Percentiles rank a stretch among this genome's conserved stretches.
Evolutionary conservation across 2,329 filamentous ascomycete genomes (phyloP).

Genomic region (Arthroderma sp.): DNA sequence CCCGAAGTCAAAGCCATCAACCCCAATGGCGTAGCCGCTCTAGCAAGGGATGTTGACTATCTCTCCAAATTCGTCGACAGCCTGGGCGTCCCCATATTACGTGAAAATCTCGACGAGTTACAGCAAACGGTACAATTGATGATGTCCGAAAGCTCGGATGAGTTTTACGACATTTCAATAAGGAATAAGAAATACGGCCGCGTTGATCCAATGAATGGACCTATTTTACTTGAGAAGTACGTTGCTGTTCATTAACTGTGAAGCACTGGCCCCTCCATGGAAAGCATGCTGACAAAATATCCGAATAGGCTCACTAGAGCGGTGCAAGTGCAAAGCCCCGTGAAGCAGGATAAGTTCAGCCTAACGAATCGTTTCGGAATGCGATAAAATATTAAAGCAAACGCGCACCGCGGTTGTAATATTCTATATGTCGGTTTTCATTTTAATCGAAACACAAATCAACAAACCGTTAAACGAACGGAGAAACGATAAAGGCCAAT

Average conservation of each 20-base stretch:
- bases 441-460: too few species aligned
- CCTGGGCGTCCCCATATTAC: conserved; percentile 75
- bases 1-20: conserved; percentile 74
- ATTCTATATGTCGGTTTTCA: too few species aligned
- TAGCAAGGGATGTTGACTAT: conserved; percentile 72
- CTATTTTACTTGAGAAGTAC: conserved; percentile 82
- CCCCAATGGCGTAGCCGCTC: conserved; percentile 64
- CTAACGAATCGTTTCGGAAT: conserved; percentile 66
- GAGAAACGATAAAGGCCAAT: too few species aligned
- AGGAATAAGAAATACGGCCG: conserved; percentile 88
- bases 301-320: conserved; percentile 48
- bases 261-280: neutral
- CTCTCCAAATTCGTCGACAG: conserved; percentile 75
- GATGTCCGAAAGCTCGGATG: conserved; percentile 77
- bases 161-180: conserved; percentile 86
- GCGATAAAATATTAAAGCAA: conserved; percentile 22
- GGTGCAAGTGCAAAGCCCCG: conserved; percentile 46
- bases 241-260: conserved; percentile 11
- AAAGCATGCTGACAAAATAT: neutral
- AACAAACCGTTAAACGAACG: too few species aligned
- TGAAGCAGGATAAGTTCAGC: conserved; percentile 50
- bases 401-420: neutral
- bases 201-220: conserved; percentile 83
- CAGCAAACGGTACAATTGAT: conserved; percentile 85
- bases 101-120: conserved; percentile 81